Evolutionary conservation across 768 basidiomycete genomes (phyloP).

Genomic region (Pisolithus albus): DNA sequence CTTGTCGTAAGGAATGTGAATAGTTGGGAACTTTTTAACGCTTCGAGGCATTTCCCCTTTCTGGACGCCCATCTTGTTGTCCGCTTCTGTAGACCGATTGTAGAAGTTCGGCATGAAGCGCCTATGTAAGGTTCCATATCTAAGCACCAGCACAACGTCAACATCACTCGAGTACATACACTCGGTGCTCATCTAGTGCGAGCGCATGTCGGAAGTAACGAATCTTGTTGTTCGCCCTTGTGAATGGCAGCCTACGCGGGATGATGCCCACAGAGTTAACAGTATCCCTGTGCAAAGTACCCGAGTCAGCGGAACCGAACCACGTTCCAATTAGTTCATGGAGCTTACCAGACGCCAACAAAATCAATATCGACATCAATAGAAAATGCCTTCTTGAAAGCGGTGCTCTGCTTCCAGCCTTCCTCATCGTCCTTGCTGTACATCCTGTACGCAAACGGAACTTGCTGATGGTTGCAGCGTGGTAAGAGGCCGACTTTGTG

Average conservation of each 20-base stretch:
- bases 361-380: constrained; percentile 71
- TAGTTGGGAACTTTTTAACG: constrained; percentile 15
- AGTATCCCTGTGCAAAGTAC: constrained; percentile 51
- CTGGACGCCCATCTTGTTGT: constrained; percentile 39
- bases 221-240: constrained; percentile 51
- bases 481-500: constrained; percentile 71
- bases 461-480: constrained; percentile 62
- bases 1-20: not conserved
- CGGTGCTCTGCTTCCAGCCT: constrained; percentile 58
- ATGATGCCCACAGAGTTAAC: constrained; percentile 63
- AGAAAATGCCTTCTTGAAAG: constrained; percentile 70
- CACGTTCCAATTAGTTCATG: not conserved
- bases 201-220: constrained; percentile 65
- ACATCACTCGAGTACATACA: not conserved
- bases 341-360: constrained; percentile 62
- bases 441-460: constrained; percentile 68
- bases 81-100: constrained; percentile 35
- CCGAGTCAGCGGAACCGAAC: not conserved
- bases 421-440: constrained; percentile 49
- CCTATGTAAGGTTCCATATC: constrained; percentile 4
- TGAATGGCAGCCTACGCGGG: constrained; percentile 60
- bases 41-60: constrained; percentile 44
- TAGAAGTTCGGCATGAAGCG: constrained; percentile 31
- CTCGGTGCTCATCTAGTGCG: constrained; percentile 52
- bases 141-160: constrained; percentile 1